phyloP scores from a whole-genome alignment of 2,329 filamentous ascomycete genomes.

The Penicillium sp. region DNA sequence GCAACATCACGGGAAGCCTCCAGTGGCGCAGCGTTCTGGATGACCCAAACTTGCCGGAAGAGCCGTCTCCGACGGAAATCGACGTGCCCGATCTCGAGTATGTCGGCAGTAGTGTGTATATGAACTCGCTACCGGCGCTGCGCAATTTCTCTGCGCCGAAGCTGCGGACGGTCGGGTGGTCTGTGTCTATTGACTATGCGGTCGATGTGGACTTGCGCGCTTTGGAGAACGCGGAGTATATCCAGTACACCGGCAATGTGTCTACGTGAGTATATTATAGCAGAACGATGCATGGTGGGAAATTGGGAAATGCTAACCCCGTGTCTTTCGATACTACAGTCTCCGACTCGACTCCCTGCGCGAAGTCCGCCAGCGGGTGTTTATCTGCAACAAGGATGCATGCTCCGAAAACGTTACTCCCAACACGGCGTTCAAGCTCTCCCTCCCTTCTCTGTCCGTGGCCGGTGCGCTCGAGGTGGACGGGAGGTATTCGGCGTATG shows the following conservation, averaged over 20 bases:
- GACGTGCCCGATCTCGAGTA: background rate
- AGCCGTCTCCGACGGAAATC: background rate
- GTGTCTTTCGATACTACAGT: background rate
- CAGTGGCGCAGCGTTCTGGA: background rate
- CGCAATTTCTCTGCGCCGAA: background rate
- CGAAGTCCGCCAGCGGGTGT: background rate
- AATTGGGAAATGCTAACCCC: background rate
- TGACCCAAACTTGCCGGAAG: background rate
- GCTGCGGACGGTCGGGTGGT: background rate
- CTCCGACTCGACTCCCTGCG: background rate
- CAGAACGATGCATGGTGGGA: background rate
- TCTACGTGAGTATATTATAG: background rate
- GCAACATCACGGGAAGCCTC: background rate
- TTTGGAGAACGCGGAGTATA: background rate
- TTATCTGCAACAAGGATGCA: background rate
- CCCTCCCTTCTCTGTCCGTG: background rate
- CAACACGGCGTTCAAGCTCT: background rate
- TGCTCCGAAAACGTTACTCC: background rate
- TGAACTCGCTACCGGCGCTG: background rate
- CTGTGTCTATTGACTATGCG: background rate
- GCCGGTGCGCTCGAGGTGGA: background rate
- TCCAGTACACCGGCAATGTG: background rate
- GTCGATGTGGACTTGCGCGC: background rate
- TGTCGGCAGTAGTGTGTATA: background rate
- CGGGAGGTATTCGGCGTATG: background rate